Base-by-base conservation (phyloP, 306 rosid genomes). In the Astragalus membranaceus region DNA sequence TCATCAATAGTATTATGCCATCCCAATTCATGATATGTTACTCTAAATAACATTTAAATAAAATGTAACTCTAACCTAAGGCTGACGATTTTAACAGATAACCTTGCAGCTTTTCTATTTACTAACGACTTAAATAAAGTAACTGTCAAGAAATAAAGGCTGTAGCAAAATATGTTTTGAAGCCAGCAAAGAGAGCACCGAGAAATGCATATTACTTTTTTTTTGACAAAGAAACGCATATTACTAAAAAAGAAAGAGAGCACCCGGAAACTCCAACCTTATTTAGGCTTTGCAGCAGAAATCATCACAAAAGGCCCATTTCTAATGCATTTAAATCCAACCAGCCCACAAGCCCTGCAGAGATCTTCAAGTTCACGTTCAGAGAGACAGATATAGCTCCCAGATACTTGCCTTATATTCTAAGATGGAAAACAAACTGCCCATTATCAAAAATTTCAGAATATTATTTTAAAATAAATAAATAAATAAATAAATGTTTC, bases 351-450 rank as follows among this genome's bases (percentile, higher is more conserved):
- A 26, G 80, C 87, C 11, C 59, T 75, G 82, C 97, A 93, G 50
- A 90, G 91, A 80, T 88, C 98, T 85, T 88, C 88, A 14, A 93
- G 77, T 74, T 93, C 94, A 44, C 87, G 51, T 70, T 88, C 92
- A 43, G 98, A 87, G 47, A 81, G 75, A 73, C 77, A 68, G 62
- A 72, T 0, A 63, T 46, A 79, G 79, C 79, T 54, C 74, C 98
- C 98, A 2, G 81, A 70, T 70, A 78, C 29, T 79, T 81, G 90
- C 76, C 74, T 75, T 5, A 56, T 3, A 43, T 32, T 76, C 98
- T 94, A 73, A 58, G 54, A 73, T 14, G 62, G 50, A 6, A 77
- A 72, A 61, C 39, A 80, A 44, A 73, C 35, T 16, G 47, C 53
- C 48, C 55, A 79, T 15, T 32, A 48, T 55, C 75, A 70, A 84